Conservation (phyloP, 176 grass and related monocot genomes). For the Ananas comosus region DNA sequence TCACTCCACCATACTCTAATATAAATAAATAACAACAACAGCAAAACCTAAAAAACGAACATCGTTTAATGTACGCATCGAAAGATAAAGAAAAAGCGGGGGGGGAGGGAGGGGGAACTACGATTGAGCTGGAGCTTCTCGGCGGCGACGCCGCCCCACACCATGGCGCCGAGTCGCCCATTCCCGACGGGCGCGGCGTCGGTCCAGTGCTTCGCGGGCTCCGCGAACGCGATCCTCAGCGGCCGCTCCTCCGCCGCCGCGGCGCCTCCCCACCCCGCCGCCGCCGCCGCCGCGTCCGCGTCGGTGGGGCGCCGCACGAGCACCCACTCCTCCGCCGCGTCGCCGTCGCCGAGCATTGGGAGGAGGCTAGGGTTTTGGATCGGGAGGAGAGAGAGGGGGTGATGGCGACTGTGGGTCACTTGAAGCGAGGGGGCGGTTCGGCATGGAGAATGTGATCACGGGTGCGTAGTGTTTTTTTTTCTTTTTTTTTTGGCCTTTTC, state of each 20-base stretch:
- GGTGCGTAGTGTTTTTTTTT: too few relatives aligned
- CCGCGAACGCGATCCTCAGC: slow-evolving; percentile 61
- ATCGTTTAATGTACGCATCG: not conserved
- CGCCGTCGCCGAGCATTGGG: slow-evolving; percentile 4
- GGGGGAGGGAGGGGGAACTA: slow-evolving; percentile 10
- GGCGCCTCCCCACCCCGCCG: slow-evolving; percentile 15
- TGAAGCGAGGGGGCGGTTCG: too few relatives aligned
- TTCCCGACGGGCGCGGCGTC: slow-evolving; percentile 79
- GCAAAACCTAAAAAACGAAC: not conserved
- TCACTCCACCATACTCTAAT: too few relatives aligned
- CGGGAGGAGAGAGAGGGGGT: too few relatives aligned
- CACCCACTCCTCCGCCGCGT: slow-evolving; percentile 46
- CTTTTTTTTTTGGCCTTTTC: too few relatives aligned
- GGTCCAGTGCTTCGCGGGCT: slow-evolving; percentile 58
- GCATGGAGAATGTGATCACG: too few relatives aligned
- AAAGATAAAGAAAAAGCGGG: slow-evolving; percentile 6
- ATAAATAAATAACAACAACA: not conserved
- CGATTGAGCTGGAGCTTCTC: slow-evolving; percentile 90
- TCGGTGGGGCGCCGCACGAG: slow-evolving; percentile 45
- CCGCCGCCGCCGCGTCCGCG: slow-evolving; percentile 21
- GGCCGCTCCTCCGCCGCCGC: slow-evolving; percentile 19
- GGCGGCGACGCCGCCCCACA: slow-evolving; percentile 75
- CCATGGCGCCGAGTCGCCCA: slow-evolving; percentile 61
- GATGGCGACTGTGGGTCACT: too few relatives aligned
- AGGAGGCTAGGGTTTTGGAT: too few relatives aligned